Evolutionary conservation across 2,329 filamentous ascomycete species (phyloP).

Genomic region (Dryadomyces quercivorus): DNA sequence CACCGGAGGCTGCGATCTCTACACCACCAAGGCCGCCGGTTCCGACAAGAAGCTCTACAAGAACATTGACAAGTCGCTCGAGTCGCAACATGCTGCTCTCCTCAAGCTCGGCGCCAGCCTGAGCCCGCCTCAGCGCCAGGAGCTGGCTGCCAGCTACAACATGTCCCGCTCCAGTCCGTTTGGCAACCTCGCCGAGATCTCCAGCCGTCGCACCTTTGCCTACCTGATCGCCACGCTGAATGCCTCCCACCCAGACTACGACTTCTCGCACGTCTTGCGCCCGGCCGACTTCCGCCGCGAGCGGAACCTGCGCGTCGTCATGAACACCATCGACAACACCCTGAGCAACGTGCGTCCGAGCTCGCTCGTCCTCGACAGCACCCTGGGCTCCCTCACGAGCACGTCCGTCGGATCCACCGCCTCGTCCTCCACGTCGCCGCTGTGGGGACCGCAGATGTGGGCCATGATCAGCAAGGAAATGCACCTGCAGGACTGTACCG

Average conservation of each 20-base stretch:
- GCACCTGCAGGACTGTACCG: conserved; percentile 74
- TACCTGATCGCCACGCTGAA: conserved; percentile 96
- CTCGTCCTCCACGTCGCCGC: conserved; percentile 36
- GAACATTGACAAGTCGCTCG: conserved; percentile 82
- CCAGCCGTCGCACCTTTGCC: conserved; percentile 82
- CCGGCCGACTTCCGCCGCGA: conserved; percentile 85
- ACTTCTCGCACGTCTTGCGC: conserved; percentile 85
- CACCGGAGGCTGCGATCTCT: conserved; percentile 87
- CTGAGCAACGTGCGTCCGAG: conserved; percentile 74
- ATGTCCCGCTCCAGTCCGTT: conserved; percentile 84
- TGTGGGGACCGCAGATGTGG: conserved; percentile 90
- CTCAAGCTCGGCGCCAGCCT: conserved; percentile 77
- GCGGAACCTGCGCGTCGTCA: conserved; percentile 65
- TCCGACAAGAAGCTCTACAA: conserved; percentile 96
- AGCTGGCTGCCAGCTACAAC: conserved; percentile 57
- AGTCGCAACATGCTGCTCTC: conserved; percentile 81
- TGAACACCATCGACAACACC: conserved; percentile 78
- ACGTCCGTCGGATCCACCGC: conserved; percentile 22
- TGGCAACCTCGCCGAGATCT: conserved; percentile 75
- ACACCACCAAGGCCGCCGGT: conserved; percentile 92
- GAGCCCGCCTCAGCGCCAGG: conserved; percentile 66
- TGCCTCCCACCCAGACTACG: conserved; percentile 90
- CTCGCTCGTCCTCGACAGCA: conserved; percentile 23
- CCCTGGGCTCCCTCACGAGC: conserved; percentile 29
- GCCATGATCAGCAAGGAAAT: conserved; percentile 87